phyloP scores from a whole-genome alignment of 1,284 basidiomycete genomes.

The Melampsora larici-populina region DNA sequence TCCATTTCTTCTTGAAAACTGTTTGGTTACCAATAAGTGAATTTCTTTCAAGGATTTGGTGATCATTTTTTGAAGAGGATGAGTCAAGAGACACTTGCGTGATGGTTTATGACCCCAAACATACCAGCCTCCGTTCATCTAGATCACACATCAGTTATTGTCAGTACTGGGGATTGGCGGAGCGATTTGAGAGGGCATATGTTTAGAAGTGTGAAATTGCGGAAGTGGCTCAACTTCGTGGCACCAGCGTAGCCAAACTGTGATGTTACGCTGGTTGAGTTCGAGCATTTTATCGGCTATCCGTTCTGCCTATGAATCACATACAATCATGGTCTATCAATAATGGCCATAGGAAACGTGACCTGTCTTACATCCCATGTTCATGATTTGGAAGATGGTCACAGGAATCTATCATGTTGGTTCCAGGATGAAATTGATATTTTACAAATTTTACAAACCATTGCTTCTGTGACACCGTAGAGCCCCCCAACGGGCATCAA shows the following conservation, averaged over 20 bases:
- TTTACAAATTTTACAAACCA: constrained; percentile 18
- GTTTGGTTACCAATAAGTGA: neutral
- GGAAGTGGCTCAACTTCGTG: constrained; percentile 22
- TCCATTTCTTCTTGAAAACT: constrained; percentile 40
- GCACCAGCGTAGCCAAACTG: constrained; percentile 40
- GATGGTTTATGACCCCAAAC: constrained; percentile 32
- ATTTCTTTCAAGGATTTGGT: neutral
- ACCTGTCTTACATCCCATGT: neutral
- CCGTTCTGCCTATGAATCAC: constrained; percentile 17
- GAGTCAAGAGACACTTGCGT: neutral
- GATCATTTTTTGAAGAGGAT: neutral
- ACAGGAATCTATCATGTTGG: too few relatives aligned
- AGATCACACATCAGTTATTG: neutral
- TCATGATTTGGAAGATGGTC: neutral
- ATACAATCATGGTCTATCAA: neutral
- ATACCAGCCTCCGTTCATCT: constrained; percentile 44
- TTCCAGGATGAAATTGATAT: neutral
- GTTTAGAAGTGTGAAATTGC: neutral
- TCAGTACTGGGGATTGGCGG: neutral
- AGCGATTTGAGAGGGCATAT: neutral
- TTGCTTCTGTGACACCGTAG: constrained; percentile 14
- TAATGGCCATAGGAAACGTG: neutral
- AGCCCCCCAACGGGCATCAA: constrained; percentile 20
- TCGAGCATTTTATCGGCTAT: constrained; percentile 34
- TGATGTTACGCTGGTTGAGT: constrained; percentile 26